Conservation (phyloP, 495 filamentous ascomycete species). For the Thermothielavioides terrestris region DNA sequence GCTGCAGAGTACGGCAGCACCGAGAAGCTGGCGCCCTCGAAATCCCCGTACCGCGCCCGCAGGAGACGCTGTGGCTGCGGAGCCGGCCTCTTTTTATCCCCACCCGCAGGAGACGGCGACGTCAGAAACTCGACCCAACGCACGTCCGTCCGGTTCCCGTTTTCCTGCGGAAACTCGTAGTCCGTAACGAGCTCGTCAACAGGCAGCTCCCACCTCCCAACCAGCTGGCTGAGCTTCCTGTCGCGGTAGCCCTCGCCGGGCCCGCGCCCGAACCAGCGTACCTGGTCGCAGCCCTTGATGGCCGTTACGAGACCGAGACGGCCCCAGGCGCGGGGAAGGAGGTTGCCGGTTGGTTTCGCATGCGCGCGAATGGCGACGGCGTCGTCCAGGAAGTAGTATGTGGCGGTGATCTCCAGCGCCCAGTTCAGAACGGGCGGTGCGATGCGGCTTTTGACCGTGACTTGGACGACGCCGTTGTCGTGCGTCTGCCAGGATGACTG, state of each 20-base stretch:
- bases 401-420: constrained; percentile 46
- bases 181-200: constrained; percentile 42
- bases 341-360: constrained; percentile 29
- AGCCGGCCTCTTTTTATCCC: constrained; percentile 1
- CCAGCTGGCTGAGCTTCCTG: constrained; percentile 48
- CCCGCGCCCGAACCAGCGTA: constrained; percentile 55
- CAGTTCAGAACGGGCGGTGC: constrained; percentile 55
- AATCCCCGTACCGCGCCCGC: constrained; percentile 32
- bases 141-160: constrained; percentile 53
- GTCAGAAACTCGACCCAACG: constrained; percentile 45
- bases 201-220: constrained; percentile 42
- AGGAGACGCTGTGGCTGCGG: constrained; percentile 25
- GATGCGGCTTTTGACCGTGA: constrained; percentile 40
- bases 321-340: constrained; percentile 48
- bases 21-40: constrained; percentile 43
- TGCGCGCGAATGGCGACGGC: constrained; percentile 38
- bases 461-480: constrained; percentile 21
- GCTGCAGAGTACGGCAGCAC: constrained; percentile 43
- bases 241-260: constrained; percentile 57
- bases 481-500: constrained; percentile 34
- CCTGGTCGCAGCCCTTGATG: constrained; percentile 34
- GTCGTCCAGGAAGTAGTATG: constrained; percentile 41
- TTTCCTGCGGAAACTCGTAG: constrained; percentile 63
- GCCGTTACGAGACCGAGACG: constrained; percentile 50
- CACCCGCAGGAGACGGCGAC: neutral